A percentile compares a stretch with the other conserved stretches of the same genome.
Conservation (phyloP, 805 yeast species). For the Saturnispora quitensis region DNA sequence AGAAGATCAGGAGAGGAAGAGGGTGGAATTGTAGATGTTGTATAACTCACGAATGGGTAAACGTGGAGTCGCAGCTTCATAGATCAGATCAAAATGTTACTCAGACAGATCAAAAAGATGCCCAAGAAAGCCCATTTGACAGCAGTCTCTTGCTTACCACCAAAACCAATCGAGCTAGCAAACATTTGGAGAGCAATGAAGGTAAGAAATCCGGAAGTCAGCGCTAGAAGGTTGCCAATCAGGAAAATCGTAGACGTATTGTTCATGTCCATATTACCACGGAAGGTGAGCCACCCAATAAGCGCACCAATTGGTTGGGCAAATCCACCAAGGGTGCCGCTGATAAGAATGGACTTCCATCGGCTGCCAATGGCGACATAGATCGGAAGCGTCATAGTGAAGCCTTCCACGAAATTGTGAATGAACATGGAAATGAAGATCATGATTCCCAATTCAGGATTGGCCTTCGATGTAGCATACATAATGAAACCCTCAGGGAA, state of each 20-base stretch:
- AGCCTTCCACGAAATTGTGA: conserved; percentile 91
- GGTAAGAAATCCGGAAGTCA: conserved; percentile 77
- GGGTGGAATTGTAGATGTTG: background rate
- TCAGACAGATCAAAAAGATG: conserved; percentile 43
- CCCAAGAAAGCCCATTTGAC: conserved; percentile 55
- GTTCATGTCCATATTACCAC: conserved; percentile 27
- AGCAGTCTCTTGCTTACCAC: conserved; percentile 57
- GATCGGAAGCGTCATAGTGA: conserved; percentile 85
- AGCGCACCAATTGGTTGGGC: conserved; percentile 89
- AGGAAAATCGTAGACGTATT: conserved; percentile 32
- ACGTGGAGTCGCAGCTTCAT: background rate
- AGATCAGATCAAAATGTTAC: conserved; percentile 21
- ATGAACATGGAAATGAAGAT: conserved; percentile 79
- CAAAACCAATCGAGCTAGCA: conserved; percentile 71
- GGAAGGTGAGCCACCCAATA: conserved; percentile 46
- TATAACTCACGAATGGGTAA: too few relatives aligned
- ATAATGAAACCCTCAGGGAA: conserved; percentile 93
- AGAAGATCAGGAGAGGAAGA: background rate
- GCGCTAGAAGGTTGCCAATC: conserved; percentile 57
- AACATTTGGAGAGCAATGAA: conserved; percentile 83
- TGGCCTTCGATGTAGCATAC: conserved; percentile 63
- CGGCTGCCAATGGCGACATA: conserved; percentile 65
- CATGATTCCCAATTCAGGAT: conserved; percentile 62
- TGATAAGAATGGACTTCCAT: conserved; percentile 50
- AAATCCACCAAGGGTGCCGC: conserved; percentile 67